phyloP scores from a whole-genome alignment of 139 green algal species.

The Chlorella sorokiniana region DNA sequence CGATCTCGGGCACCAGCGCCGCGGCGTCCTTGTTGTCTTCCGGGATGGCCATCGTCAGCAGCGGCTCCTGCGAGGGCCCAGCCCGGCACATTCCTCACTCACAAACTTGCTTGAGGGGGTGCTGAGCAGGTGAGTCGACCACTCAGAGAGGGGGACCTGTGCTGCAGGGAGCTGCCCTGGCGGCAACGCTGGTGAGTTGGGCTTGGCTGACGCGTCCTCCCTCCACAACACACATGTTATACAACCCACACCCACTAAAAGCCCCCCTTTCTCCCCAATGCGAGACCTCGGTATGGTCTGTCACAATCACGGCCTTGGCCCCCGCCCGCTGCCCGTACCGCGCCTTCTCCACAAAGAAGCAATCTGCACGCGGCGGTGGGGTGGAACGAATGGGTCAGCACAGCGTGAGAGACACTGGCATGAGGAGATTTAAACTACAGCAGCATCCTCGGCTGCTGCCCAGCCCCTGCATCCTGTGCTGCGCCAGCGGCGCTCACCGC shows the following conservation, averaged over 20 bases:
- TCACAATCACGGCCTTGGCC: slow-evolving; percentile 71
- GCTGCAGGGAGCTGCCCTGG: no score
- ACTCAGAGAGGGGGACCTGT: no score
- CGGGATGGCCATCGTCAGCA: slow-evolving; percentile 74
- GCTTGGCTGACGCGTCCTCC: no score
- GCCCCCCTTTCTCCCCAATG: neutral
- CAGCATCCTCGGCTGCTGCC: no score
- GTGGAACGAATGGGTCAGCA: neutral
- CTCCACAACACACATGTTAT: neutral
- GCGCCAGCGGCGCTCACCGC: slow-evolving; percentile 20
- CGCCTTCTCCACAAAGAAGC: slow-evolving; percentile 77
- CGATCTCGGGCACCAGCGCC: slow-evolving; percentile 59
- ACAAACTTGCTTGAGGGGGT: no score
- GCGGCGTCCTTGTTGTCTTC: slow-evolving; percentile 56
- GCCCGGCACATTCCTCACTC: no score
- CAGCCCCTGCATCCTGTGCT: neutral
- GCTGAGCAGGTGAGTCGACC: no score
- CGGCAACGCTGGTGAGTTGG: no score
- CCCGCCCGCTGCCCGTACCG: slow-evolving; percentile 70
- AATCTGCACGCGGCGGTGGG: slow-evolving; percentile 49
- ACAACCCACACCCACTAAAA: neutral
- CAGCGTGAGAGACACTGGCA: no score
- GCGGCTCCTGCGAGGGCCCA: neutral
- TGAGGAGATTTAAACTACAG: neutral
- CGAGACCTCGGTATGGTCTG: slow-evolving; percentile 44